These are phyloP conservation scores for Penicillium ochrochloron DNA, from an alignment of 495 filamentous ascomycete species.

Conservation along the genomic window DNA sequence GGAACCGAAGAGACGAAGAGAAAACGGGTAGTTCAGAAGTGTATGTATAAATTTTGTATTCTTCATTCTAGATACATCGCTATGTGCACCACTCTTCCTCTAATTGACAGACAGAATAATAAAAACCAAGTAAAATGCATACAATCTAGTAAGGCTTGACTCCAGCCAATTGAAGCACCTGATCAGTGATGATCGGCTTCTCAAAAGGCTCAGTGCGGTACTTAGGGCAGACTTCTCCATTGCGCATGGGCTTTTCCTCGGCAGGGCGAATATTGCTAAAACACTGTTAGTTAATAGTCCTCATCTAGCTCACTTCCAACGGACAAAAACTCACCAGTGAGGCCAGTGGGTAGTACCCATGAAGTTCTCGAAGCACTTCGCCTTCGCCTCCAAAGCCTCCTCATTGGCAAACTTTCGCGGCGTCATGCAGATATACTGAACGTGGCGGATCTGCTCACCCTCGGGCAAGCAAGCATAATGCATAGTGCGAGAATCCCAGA, in stretches of 20 bases:
- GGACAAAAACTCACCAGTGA: slow-evolving; percentile 15
- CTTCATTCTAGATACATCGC: background rate
- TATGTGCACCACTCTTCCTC: background rate
- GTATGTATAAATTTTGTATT: background rate
- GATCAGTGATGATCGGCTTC: slow-evolving; percentile 35
- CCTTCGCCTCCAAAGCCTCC: slow-evolving; percentile 32
- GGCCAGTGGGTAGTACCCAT: slow-evolving; percentile 42
- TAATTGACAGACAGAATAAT: background rate
- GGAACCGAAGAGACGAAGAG: background rate
- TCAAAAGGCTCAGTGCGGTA: slow-evolving; percentile 19
- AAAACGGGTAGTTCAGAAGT: background rate
- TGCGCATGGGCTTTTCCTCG: slow-evolving; percentile 37
- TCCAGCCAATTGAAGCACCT: slow-evolving; percentile 31
- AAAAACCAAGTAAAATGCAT: background rate
- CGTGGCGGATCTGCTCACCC: slow-evolving; percentile 43
- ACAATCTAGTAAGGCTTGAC: slow-evolving; percentile 30
- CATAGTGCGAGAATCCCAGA: slow-evolving; percentile 49
- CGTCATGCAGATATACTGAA: slow-evolving; percentile 41
- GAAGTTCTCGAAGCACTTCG: slow-evolving; percentile 34
- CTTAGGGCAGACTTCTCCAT: slow-evolving; percentile 19
- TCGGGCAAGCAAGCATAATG: slow-evolving; percentile 44
- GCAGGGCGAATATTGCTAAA: slow-evolving; percentile 34
- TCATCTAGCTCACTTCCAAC: too few species aligned
- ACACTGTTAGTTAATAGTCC: background rate
- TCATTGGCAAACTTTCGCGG: slow-evolving; percentile 30